Evolutionary conservation across 768 basidiomycete species (phyloP).

Genomic region (Macrolepiota dolichaula): DNA sequence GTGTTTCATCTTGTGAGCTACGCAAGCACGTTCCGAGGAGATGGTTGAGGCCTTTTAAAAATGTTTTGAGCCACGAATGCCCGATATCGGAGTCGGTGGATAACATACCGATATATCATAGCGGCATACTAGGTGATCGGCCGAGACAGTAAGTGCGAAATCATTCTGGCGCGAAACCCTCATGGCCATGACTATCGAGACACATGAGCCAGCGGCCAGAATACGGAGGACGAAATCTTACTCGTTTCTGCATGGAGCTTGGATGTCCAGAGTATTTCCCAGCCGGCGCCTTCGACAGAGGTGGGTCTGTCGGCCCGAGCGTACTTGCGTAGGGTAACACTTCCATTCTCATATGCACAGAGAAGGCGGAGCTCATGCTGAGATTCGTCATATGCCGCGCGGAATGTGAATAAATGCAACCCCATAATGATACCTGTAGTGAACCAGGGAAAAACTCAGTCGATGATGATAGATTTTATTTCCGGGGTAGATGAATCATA

Average conservation of each 20-base stretch:
- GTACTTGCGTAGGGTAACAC: constrained; percentile 68
- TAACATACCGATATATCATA: constrained; percentile 55
- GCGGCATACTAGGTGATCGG: constrained; percentile 72
- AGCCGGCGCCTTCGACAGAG: constrained; percentile 70
- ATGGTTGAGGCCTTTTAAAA: constrained; percentile 14
- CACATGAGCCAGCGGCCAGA: neutral
- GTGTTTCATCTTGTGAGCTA: constrained; percentile 54
- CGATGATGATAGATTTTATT: neutral
- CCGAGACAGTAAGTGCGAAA: constrained; percentile 79
- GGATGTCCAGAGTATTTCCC: constrained; percentile 66
- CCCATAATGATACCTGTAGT: constrained; percentile 87
- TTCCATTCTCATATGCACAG: constrained; percentile 83
- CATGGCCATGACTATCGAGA: constrained; percentile 78
- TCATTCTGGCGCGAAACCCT: constrained; percentile 53
- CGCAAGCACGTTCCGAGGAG: constrained; percentile 12
- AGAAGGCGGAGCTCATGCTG: constrained; percentile 53
- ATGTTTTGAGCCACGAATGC: neutral
- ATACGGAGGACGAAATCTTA: constrained; percentile 27
- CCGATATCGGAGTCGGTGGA: neutral
- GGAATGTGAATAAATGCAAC: constrained; percentile 56
- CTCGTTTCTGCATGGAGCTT: constrained; percentile 74
- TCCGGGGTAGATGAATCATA: constrained; percentile 16
- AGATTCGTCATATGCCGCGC: constrained; percentile 23
- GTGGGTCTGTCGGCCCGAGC: constrained; percentile 34
- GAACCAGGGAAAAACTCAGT: neutral